phyloP scores from a whole-genome alignment of 108 stramenopile species.

The Skeletonema potamos region DNA sequence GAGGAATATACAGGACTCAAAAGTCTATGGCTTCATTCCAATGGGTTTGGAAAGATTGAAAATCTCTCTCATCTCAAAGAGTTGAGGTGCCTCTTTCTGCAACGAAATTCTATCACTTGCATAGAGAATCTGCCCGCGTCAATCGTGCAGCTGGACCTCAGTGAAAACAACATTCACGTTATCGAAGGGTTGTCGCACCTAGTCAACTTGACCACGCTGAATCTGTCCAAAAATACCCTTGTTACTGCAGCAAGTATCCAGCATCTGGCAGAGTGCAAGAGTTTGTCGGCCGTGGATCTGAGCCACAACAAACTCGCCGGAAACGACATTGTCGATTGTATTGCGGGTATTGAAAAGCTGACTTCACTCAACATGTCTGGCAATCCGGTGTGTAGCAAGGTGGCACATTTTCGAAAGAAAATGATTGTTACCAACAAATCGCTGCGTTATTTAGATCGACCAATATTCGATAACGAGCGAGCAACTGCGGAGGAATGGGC shows the following conservation, averaged over 20 bases:
- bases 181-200: constrained; percentile 39
- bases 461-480: constrained; percentile 71
- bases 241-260: constrained; percentile 29
- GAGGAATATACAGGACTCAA: constrained; percentile 62
- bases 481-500: constrained; percentile 61
- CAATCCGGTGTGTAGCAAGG: constrained; percentile 48
- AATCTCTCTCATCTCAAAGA: constrained; percentile 52
- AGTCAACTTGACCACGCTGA: constrained; percentile 48
- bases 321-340: constrained; percentile 38
- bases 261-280: constrained; percentile 45
- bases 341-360: constrained; percentile 29
- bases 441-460: constrained; percentile 76
- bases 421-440: constrained; percentile 52
- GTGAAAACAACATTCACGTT: constrained; percentile 48
- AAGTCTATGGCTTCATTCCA: constrained; percentile 71
- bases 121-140: constrained; percentile 37
- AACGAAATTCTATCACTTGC: constrained; percentile 56
- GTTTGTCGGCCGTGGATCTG: constrained; percentile 50
- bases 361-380: constrained; percentile 48
- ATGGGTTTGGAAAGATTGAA: constrained; percentile 68
- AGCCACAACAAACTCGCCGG: constrained; percentile 48
- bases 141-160: constrained; percentile 59
- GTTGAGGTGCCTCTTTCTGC: constrained; percentile 70
- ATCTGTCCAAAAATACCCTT: constrained; percentile 56
- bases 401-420: constrained; percentile 73